Percentiles rank a stretch among this genome's conserved stretches.
Conservation (phyloP, 805 yeast genomes). For the Blastobotrys chiropterorum region DNA sequence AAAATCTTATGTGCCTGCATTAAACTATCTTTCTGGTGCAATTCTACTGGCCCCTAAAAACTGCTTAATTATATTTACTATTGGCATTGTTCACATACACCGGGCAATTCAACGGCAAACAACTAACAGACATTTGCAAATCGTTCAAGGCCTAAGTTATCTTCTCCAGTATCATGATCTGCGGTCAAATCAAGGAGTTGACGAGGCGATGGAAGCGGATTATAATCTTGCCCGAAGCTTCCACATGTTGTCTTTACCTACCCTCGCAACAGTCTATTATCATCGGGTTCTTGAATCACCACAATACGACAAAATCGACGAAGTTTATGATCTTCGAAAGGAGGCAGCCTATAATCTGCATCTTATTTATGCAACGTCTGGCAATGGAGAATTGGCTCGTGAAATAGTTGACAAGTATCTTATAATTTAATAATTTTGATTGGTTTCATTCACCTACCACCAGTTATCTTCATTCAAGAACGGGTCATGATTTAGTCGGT, state of each 20-base stretch:
- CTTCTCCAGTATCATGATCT: conserved; percentile 62
- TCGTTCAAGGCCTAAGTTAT: conserved; percentile 80
- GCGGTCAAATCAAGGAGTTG: conserved; percentile 32
- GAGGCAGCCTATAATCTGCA: conserved; percentile 86
- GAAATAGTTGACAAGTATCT: conserved; percentile 60
- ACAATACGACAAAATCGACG: conserved; percentile 24
- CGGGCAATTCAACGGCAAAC: conserved; percentile 89
- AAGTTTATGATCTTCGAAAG: conserved; percentile 53
- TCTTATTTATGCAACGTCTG: conserved; percentile 67
- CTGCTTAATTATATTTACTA: conserved; percentile 67
- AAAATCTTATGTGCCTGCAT: conserved; percentile 73
- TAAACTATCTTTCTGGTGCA: conserved; percentile 69
- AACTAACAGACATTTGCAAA: conserved; percentile 76
- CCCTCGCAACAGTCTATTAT: conserved; percentile 70
- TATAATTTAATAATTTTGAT: conserved; percentile 33
- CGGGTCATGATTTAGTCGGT: conserved; percentile 12
- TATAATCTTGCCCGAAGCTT: conserved; percentile 82
- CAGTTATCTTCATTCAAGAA: neutral
- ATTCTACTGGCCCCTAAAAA: conserved; percentile 63
- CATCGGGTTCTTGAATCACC: conserved; percentile 51
- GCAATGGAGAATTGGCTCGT: conserved; percentile 61
- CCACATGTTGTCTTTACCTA: conserved; percentile 72
- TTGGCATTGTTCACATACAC: conserved; percentile 79
- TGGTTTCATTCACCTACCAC: neutral
- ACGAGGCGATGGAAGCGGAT: conserved; percentile 67